Evolutionary conservation across 2,329 filamentous ascomycete species (phyloP).

Genomic region (Ophiocordyceps australis): DNA sequence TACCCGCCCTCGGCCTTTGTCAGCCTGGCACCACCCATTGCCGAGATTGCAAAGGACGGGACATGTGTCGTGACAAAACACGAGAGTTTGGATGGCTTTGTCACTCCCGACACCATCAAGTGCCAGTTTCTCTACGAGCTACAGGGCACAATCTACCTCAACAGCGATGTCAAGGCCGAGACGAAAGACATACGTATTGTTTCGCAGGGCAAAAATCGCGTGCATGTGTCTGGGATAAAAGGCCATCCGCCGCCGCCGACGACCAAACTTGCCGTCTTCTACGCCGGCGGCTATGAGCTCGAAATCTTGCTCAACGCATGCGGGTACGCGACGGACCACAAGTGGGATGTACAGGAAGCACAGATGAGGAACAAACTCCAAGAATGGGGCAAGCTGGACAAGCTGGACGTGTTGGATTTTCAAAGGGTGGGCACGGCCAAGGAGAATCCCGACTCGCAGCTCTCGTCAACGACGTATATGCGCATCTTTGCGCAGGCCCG

Average conservation of each 20-base stretch:
- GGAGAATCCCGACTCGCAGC: conserved; percentile 18
- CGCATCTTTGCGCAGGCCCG: conserved; percentile 22
- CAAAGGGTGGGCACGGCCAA: conserved; percentile 15
- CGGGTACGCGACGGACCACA: conserved; percentile 26
- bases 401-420: conserved; percentile 32
- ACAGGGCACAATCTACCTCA: conserved; percentile 26
- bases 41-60: conserved; percentile 25
- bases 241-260: conserved; percentile 27
- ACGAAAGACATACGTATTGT: conserved; percentile 15
- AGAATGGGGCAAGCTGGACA: conserved; percentile 14
- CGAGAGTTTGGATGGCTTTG: conserved; percentile 19
- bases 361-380: conserved; percentile 24
- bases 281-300: conserved; percentile 25
- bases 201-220: conserved; percentile 15
- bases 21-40: conserved; percentile 27
- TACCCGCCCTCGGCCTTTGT: conserved; percentile 5
- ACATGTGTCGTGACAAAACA: conserved; percentile 29
- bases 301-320: conserved; percentile 24
- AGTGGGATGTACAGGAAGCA: conserved; percentile 28
- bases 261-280: conserved; percentile 32
- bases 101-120: conserved; percentile 16
- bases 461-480: conserved; percentile 22
- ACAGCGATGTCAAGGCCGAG: conserved; percentile 26
- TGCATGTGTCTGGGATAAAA: conserved; percentile 19
- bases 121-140: conserved; percentile 30